Percentiles rank a stretch among this genome's conserved stretches.
These are phyloP conservation scores for Chaetomidium leptoderma DNA, from an alignment of 495 filamentous ascomycete genomes.

Conservation along the genomic window DNA sequence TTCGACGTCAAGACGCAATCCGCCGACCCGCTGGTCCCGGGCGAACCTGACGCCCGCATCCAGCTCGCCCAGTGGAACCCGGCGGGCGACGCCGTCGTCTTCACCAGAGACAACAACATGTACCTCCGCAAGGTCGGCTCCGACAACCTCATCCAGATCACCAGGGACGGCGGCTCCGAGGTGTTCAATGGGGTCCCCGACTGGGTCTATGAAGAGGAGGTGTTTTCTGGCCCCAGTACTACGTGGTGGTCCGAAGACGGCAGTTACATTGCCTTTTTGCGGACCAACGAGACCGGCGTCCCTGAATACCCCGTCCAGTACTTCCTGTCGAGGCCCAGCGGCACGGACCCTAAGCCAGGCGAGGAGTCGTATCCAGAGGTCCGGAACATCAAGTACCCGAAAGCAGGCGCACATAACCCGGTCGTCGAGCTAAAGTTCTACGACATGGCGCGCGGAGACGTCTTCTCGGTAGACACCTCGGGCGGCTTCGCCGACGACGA, in stretches of 20 bases:
- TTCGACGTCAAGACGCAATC: slow-evolving; percentile 83
- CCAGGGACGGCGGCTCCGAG: slow-evolving; percentile 76
- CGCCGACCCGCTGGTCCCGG: slow-evolving; percentile 72
- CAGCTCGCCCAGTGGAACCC: slow-evolving; percentile 92
- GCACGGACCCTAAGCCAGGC: slow-evolving; percentile 62
- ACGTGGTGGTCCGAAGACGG: slow-evolving; percentile 95
- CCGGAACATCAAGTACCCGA: slow-evolving; percentile 92
- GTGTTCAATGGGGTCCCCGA: slow-evolving; percentile 97
- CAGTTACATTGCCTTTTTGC: slow-evolving; percentile 80
- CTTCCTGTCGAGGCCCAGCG: slow-evolving; percentile 83
- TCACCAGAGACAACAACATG: slow-evolving; percentile 83
- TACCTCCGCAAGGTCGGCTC: slow-evolving; percentile 65
- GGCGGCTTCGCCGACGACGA: slow-evolving; percentile 76
- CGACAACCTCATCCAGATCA: slow-evolving; percentile 63
- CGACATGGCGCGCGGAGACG: slow-evolving; percentile 72
- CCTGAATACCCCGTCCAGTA: slow-evolving; percentile 94
- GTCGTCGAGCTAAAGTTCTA: slow-evolving; percentile 84
- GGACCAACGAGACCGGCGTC: slow-evolving; percentile 87
- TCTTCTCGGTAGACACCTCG: slow-evolving; percentile 72
- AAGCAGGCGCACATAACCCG: slow-evolving; percentile 90
- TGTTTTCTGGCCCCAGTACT: slow-evolving; percentile 72
- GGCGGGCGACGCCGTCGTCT: slow-evolving; percentile 74
- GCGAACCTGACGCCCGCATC: slow-evolving; percentile 58
- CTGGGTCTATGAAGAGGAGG: slow-evolving; percentile 99
- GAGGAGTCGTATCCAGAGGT: slow-evolving; percentile 90